phyloP scores from a whole-genome alignment of 2,329 filamentous ascomycete genomes.

The Chaetomiaceae sp. region DNA sequence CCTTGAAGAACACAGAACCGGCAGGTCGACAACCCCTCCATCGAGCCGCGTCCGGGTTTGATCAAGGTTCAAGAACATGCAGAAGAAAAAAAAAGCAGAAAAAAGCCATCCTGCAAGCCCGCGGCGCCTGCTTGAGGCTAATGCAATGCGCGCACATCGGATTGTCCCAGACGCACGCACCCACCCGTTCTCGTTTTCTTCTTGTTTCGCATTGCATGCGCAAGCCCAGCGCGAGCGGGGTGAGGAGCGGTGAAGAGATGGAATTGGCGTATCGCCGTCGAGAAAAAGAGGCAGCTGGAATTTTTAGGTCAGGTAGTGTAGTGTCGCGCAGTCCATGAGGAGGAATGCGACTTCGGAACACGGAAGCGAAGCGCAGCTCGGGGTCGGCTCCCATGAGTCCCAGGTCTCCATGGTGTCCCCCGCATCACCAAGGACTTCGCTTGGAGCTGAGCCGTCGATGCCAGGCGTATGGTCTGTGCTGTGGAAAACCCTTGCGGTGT shows the following conservation, averaged over 20 bases:
- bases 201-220: constrained; percentile 7
- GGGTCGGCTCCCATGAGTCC: background rate
- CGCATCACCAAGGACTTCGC: background rate
- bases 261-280: constrained; percentile 10
- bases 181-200: background rate
- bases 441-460: background rate
- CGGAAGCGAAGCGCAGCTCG: background rate
- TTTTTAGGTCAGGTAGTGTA: too few species aligned
- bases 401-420: background rate
- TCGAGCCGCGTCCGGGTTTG: too few species aligned
- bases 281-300: too few species aligned
- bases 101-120: constrained; percentile 2
- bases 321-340: too few species aligned
- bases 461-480: constrained; percentile 3
- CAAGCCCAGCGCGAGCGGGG: background rate
- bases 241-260: constrained; percentile 3
- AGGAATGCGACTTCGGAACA: background rate
- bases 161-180: background rate
- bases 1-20: too few species aligned
- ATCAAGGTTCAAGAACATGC: too few species aligned
- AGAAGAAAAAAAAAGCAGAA: too few species aligned
- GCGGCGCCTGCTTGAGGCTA: constrained; percentile 7
- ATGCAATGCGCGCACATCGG: constrained; percentile 15
- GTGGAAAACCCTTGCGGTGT: background rate
- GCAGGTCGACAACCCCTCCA: too few species aligned